Conservation (phyloP, 73 alveolate genomes). For the Tetrahymena malaccensis region DNA sequence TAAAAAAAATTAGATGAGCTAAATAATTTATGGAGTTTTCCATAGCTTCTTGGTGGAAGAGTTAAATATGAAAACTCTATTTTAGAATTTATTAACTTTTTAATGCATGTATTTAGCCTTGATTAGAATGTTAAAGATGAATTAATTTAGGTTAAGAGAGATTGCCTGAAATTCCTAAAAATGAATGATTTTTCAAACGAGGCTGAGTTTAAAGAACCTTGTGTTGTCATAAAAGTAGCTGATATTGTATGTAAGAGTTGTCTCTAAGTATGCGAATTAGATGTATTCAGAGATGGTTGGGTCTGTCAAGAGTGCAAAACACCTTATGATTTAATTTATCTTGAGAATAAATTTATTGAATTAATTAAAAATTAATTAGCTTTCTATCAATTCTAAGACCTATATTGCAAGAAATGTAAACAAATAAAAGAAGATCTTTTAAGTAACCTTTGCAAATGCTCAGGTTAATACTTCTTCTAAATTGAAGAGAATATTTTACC, state of each 20-base stretch:
- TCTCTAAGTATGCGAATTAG: constrained; percentile 1
- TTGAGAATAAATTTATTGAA: constrained; percentile 3
- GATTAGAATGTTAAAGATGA: constrained; percentile 6
- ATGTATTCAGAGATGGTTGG: constrained; percentile 23
- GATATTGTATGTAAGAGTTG: constrained; percentile 18
- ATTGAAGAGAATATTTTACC: background rate
- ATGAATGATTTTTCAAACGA: constrained; percentile 2
- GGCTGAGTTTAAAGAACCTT: constrained; percentile 37
- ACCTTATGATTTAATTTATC: background rate
- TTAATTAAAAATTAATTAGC: background rate
- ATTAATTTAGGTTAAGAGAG: background rate
- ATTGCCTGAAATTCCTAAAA: constrained; percentile 2
- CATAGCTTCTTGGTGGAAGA: background rate
- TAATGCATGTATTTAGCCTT: constrained; percentile 3
- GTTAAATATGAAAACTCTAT: background rate
- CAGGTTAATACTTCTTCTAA: background rate
- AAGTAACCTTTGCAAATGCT: background rate
- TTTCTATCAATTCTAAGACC: constrained; percentile 19
- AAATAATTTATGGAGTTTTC: background rate
- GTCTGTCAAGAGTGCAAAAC: constrained; percentile 1
- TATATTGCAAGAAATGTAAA: constrained; percentile 28
- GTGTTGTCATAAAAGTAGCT: background rate
- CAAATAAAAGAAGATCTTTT: constrained; percentile 1
- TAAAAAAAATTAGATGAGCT: background rate
- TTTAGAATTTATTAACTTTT: background rate